These are phyloP conservation scores for Solanum habrochaites DNA, from an alignment of 257 asterid species.

Conservation along the genomic window DNA sequence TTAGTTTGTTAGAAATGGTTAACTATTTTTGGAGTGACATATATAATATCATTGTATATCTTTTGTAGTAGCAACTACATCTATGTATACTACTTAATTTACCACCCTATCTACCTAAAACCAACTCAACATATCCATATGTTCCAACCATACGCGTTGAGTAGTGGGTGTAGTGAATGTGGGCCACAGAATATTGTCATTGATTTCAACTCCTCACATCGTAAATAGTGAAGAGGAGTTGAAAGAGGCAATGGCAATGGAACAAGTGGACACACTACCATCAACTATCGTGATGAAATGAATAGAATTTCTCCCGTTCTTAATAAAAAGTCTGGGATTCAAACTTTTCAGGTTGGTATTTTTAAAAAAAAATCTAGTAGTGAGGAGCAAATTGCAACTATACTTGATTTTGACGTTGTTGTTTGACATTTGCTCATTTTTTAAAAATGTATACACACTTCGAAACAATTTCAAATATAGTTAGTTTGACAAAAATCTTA, in stretches of 20 bases:
- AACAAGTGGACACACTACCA: neutral
- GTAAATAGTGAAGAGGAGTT: neutral
- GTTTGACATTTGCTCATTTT: rapidly evolving
- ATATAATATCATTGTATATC: neutral
- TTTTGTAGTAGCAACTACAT: neutral
- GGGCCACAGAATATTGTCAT: neutral
- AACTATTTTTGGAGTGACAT: neutral
- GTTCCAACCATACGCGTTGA: neutral
- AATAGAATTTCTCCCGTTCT: rapidly evolving
- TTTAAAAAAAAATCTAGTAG: neutral
- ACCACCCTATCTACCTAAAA: neutral
- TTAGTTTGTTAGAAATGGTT: neutral
- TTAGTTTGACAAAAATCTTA: neutral
- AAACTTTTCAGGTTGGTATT: neutral
- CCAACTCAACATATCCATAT: neutral
- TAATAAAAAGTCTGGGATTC: neutral
- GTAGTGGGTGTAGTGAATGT: neutral
- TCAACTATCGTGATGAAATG: neutral
- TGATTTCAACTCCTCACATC: neutral
- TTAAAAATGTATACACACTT: no score
- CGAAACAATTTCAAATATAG: no score
- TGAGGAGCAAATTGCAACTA: neutral
- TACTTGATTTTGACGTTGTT: neutral
- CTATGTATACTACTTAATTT: neutral
- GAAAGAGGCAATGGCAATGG: neutral